Percentiles rank a stretch among this genome's conserved stretches.
Evolutionary conservation across 805 yeast genomes (phyloP).

Genomic region (Babjeviella inositovora): DNA sequence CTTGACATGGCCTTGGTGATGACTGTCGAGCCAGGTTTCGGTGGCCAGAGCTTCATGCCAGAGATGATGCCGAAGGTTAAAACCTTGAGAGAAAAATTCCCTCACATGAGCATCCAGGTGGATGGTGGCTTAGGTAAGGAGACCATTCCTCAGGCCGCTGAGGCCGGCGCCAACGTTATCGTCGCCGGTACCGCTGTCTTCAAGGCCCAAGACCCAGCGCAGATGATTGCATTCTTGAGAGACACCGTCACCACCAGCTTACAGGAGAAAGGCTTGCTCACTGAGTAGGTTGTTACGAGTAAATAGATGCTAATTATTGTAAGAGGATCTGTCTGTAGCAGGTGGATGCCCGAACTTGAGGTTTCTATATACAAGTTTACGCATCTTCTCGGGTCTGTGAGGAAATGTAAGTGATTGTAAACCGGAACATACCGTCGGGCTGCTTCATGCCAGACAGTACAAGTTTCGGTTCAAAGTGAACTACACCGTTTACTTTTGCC

Average conservation of each 20-base stretch:
- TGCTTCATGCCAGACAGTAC: too few species aligned
- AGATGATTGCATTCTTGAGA: slow-evolving; percentile 57
- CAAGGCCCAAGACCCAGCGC: slow-evolving; percentile 65
- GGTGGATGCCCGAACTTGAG: too few species aligned
- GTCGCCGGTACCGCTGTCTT: slow-evolving; percentile 96
- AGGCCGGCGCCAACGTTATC: slow-evolving; percentile 94
- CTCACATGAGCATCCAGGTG: slow-evolving; percentile 78
- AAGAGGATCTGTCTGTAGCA: too few species aligned
- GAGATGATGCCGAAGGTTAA: slow-evolving; percentile 95
- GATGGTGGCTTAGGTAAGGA: slow-evolving; percentile 91
- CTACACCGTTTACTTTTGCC: too few species aligned
- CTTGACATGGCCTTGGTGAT: slow-evolving; percentile 92
- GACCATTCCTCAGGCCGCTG: slow-evolving; percentile 78
- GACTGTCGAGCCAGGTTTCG: slow-evolving; percentile 99
- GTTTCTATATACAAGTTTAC: too few species aligned
- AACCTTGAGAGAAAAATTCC: slow-evolving; percentile 54
- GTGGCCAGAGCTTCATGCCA: slow-evolving; percentile 92
- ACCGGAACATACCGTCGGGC: too few species aligned
- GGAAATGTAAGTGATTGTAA: too few species aligned
- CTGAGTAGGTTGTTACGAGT: slow-evolving; percentile 3
- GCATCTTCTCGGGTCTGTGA: too few species aligned
- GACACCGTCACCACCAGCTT: slow-evolving; percentile 37
- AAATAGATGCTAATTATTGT: too few species aligned
- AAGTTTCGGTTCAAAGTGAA: too few species aligned
- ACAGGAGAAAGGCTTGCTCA: slow-evolving; percentile 24